These are phyloP conservation scores for Nelumbo lutea DNA, from an alignment of 164 flowering plant species.

Conservation along the genomic window DNA sequence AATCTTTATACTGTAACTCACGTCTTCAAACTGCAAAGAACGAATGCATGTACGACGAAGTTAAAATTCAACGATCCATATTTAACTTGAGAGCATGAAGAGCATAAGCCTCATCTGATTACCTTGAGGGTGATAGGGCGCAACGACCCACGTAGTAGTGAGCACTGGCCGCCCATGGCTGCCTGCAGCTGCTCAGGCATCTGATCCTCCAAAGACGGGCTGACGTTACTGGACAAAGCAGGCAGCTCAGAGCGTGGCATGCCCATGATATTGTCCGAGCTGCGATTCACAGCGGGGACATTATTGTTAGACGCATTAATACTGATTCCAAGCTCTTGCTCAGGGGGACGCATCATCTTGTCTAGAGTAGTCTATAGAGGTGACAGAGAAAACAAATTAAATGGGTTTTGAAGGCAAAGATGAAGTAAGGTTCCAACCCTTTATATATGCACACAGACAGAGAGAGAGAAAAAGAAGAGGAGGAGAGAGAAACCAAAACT, in stretches of 20 bases:
- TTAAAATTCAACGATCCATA: not conserved
- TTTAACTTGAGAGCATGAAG: too few species aligned
- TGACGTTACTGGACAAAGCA: not conserved
- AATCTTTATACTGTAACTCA: conserved; percentile 38
- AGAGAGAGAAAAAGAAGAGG: not conserved
- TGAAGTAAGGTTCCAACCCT: not conserved
- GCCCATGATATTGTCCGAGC: too few species aligned
- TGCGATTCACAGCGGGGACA: conserved; percentile 14
- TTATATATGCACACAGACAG: not conserved
- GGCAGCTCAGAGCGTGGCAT: conserved; percentile 10
- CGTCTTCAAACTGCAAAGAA: conserved; percentile 63
- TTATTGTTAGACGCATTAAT: conserved; percentile 1
- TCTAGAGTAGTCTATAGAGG: not conserved
- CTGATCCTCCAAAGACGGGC: conserved; percentile 24
- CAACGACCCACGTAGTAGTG: conserved; percentile 31
- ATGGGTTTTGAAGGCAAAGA: not conserved
- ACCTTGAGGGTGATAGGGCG: conserved; percentile 61
- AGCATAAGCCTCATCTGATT: not conserved
- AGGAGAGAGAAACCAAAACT: not conserved
- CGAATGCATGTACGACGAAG: not conserved
- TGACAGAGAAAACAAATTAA: too few species aligned
- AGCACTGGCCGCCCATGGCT: conserved; percentile 14
- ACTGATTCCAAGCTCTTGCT: conserved; percentile 31
- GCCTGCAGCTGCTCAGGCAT: conserved; percentile 12
- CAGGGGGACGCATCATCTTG: conserved; percentile 52